Evolutionary conservation across 1,139 yeast species (phyloP), one percentile per base, ranked within the genome.

Genomic region (Petasospora rhodanensis): DNA sequence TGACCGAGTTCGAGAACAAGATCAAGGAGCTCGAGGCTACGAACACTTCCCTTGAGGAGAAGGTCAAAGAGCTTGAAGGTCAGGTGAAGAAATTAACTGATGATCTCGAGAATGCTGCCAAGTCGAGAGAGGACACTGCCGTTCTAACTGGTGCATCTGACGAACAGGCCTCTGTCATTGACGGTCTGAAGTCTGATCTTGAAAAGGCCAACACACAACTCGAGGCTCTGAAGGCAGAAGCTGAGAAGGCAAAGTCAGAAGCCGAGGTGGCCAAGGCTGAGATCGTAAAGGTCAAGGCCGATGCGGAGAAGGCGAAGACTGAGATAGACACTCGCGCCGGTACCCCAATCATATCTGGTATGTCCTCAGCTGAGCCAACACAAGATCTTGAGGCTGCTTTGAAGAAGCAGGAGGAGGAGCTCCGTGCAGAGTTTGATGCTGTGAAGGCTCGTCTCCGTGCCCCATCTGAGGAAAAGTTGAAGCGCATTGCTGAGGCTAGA

Each of bases 1-100:
- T 31, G 7, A 41, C 42, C 22, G 62, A 58, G 30, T 52, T 56
- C 15, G 53, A 55, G 32, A 47, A 45, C 5, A 54, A 59, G 43
- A 48, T 54, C 15, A 42, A 43, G 8, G 44, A 40, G 14, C 12
- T 42, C 2, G 15, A 14, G 6, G 7, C 26, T 4, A 4, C 15
- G 14, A 47, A 42, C 6, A 29, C 12, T 7, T 10, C 31, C n/a
- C 30, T 46, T 26, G 47, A 40, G 16, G n/a, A 25, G 12, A 51
- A 46, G 28, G 46, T 58, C 18, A 43, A 54, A 11, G 41, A 37
- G 4, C 45, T 57, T 23, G 47, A 44, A 29, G 22, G 33, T 13
- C 45, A 51, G 14, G 25, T 47, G 19, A 18, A 34, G 20, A 40
- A 16, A 20, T 22, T 49, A 32, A 51, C 29, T 7, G 12, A 24